Base-by-base conservation (phyloP, 257 asterid species). In the Solanum raphanifolium region DNA sequence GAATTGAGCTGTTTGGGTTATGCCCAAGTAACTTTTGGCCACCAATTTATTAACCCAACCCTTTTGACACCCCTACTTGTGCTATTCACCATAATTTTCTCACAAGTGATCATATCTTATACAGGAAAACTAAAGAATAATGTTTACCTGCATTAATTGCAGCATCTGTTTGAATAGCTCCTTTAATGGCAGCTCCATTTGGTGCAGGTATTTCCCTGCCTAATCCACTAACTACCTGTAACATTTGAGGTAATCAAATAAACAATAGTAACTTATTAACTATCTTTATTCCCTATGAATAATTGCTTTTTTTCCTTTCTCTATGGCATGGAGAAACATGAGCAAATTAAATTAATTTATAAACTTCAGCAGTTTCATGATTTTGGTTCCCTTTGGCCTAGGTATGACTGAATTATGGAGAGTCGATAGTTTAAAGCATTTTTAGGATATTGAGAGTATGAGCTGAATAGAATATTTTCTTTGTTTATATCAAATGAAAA, bases 191-290 rank as follows among this genome's bases (percentile, higher is more conserved):
- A 83, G 91, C 91, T 82, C 98, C 99, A 87, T 93, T 95, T 38
- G 98, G 98, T 73, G 98, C 95, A 13, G 98, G 99, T 90, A 96
- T 96, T 93, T 96, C 98, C 88, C 99, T 93, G 60, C 98, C 98
- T 85, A 96, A 87, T 90, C 99, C 98, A 91, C 99, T 95, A 60
- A 96, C 91, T 29, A 96, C 99, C 99, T 95, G 91, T 38, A 86
- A 62, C 52, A 76, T 68, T 74, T 32, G 83, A 91, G 85, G 86
- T 62, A 83, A n/a, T 58, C 39, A 76, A 74, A 68, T 46, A 60
- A 29, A 60, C 41, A 68, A 15, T 12, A 11, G 52, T 36, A 72
- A 46, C 11, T 34, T 38, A 76, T 23, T 38, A 74, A 35, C 48
- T 25, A 79, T 41, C 84, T 2, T 1, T n/a, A 7, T 25, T 4